Percentiles rank a stretch among this genome's conserved stretches.
phyloP scores from a whole-genome alignment of 768 basidiomycete species.

The Macrolepiota dolichaula region DNA sequence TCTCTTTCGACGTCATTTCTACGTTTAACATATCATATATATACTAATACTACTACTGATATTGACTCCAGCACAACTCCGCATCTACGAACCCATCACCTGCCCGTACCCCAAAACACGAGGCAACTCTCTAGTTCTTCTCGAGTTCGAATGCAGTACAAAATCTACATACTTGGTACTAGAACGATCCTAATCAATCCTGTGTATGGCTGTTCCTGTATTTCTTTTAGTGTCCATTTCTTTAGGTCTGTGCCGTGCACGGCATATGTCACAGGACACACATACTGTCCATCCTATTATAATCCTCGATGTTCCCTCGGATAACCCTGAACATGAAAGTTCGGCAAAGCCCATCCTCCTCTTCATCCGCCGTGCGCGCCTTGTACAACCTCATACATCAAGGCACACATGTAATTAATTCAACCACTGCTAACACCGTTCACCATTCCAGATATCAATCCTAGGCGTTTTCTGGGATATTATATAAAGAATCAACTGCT shows the following conservation, averaged over 20 bases:
- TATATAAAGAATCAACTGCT: neutral
- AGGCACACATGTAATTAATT: neutral
- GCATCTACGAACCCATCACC: neutral
- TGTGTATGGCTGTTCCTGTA: neutral
- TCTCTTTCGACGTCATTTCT: neutral
- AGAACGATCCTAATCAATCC: neutral
- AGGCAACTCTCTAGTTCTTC: neutral
- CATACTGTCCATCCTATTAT: neutral
- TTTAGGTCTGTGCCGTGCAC: neutral
- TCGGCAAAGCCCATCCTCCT: no score
- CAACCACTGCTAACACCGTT: neutral
- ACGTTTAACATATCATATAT: neutral
- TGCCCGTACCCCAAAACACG: neutral
- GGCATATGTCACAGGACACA: neutral
- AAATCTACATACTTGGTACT: neutral
- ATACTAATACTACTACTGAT: neutral
- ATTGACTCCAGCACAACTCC: neutral
- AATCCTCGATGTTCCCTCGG: neutral
- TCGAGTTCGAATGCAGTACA: neutral
- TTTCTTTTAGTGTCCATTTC: neutral
- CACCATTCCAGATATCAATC: neutral
- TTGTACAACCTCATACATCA: no score
- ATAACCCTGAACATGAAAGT: neutral
- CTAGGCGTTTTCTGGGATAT: neutral
- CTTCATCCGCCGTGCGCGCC: no score